Evolutionary conservation across 331 rosid genomes (phyloP).

Genomic region (Rosa hybrid): DNA sequence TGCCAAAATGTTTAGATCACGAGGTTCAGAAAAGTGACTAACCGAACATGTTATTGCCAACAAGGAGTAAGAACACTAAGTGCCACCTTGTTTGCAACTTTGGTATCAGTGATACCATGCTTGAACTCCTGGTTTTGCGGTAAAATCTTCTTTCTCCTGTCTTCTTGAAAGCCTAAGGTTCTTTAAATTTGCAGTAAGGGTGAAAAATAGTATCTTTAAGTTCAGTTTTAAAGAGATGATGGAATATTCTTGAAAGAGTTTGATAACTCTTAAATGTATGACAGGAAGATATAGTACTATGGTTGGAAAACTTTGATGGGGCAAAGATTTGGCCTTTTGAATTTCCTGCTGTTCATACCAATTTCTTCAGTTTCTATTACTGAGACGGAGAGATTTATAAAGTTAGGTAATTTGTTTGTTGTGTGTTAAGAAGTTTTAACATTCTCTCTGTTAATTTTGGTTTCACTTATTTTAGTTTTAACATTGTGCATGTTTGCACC

Average conservation of each 20-base stretch:
- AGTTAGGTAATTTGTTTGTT: too few species aligned
- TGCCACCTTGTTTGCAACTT: conserved; percentile 2
- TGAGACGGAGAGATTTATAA: background rate
- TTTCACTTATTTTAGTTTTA: too few species aligned
- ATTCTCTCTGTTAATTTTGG: too few species aligned
- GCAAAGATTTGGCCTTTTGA: background rate
- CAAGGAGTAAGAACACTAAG: background rate
- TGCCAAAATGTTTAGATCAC: too few species aligned
- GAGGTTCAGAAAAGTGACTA: too few species aligned
- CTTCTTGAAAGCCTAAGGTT: background rate
- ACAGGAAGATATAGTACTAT: background rate
- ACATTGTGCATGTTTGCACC: too few species aligned
- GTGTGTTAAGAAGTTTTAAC: too few species aligned
- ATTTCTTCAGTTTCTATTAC: background rate
- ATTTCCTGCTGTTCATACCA: background rate
- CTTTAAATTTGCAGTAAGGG: background rate
- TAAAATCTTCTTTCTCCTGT: background rate
- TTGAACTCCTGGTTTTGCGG: background rate
- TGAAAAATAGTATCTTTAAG: background rate
- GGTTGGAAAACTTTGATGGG: background rate
- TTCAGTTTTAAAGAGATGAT: background rate
- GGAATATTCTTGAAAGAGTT: background rate
- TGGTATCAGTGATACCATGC: background rate
- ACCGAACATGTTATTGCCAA: too few species aligned
- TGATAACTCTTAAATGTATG: background rate